Base-by-base conservation (phyloP, 257 asterid species). In the Nicotiana otophora region DNA sequence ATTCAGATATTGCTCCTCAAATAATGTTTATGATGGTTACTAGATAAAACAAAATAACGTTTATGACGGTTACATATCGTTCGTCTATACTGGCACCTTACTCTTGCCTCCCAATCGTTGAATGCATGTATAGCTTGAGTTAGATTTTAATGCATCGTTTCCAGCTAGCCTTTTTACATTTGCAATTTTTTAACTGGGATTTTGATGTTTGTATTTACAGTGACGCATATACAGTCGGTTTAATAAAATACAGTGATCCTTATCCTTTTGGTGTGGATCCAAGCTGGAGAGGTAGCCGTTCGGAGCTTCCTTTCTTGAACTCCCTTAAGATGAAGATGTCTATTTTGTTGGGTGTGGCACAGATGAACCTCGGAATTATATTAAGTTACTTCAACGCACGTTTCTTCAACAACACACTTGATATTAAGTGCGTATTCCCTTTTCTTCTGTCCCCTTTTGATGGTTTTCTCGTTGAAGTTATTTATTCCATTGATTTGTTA, bases 251-350 rank as follows among this genome's bases (percentile, higher is more conserved):
- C 81, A 87, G 86, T 77, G 98, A 90, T 82, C 83, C 98, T 51
- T 95, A 93, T 90, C 98, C 98, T 64, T 95, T 95, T 87, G 98
- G 98, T 53, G 98, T 93, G 63, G 98, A 95, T 89, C 98, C 98
- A 80, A 89, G 96, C 86, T 95, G 98, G 98, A 92, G 97, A 60
- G 98, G 98, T 66, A 93, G 97, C 87, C 98, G 98, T 81, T 85
- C 98, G 65, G 98, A 95, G 92, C 90, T 95, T 81, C 98, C 98
- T 84, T 95, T 95, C 90, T 88, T 93, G 88, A 95, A 95, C 87
- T 95, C 98, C 77, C 92, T 95, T 54, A 95, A 95, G 91, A 93
- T 95, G 98, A 95, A 95, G 88, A 87, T 95, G 93, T 95, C 98
- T 5, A 92, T 95, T 82, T 87, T 95, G 92, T 87, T 95, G 79